Evolutionary conservation across 495 filamentous ascomycete genomes (phyloP).

Genomic region (Penicillium nucicola): DNA sequence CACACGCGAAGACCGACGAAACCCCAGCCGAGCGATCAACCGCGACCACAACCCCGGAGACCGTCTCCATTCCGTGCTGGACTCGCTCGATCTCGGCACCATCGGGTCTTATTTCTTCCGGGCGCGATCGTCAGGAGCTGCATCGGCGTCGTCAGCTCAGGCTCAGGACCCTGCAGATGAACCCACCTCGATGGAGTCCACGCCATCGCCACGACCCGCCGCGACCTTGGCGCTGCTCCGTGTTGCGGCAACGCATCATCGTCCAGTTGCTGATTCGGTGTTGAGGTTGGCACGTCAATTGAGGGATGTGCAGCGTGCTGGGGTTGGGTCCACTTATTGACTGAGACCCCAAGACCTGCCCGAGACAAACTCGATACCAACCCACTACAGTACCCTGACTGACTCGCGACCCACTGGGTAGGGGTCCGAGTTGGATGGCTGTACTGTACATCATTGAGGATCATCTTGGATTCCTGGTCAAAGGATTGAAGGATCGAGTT

Average conservation of each 20-base stretch:
- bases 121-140: constrained; percentile 11
- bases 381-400: too few species aligned
- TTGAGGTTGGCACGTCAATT: constrained; percentile 14
- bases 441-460: too few species aligned
- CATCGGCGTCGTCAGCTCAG: constrained; percentile 4
- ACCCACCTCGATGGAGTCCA: not conserved
- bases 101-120: constrained; percentile 10
- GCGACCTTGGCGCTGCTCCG: constrained; percentile 19
- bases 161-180: not conserved
- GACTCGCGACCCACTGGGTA: not conserved
- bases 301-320: constrained; percentile 13
- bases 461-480: too few species aligned
- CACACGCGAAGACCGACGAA: constrained; percentile 20
- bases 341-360: too few species aligned
- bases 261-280: constrained; percentile 20
- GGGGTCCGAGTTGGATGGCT: not conserved
- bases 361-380: too few species aligned
- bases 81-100: constrained; percentile 13
- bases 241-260: constrained; percentile 20
- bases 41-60: not conserved
- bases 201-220: not conserved
- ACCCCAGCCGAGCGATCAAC: not conserved
- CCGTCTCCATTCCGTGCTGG: constrained; percentile 9
- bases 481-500: too few species aligned
- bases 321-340: constrained; percentile 11